Percentiles rank a stretch among this genome's conserved stretches.
These are phyloP conservation scores for Colletotrichum sp. DNA, from an alignment of 2,329 filamentous ascomycete genomes.

Conservation along the genomic window DNA sequence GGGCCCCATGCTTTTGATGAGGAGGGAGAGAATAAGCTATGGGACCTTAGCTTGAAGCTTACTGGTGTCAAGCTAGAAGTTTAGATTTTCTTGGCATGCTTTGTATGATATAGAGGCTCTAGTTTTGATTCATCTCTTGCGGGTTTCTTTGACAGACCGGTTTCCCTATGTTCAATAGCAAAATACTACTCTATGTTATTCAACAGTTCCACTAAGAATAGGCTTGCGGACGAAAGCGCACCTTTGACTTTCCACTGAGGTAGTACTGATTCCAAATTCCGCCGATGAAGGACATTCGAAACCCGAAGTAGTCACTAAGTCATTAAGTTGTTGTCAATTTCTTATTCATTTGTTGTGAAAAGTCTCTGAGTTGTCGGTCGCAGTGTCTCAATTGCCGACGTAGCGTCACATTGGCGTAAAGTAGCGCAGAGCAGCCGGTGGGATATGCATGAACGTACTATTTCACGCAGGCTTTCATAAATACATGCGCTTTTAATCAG, in stretches of 20 bases:
- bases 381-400: not conserved
- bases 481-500: not conserved
- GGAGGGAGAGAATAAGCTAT: constrained; percentile 42
- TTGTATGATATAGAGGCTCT: not conserved
- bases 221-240: not conserved
- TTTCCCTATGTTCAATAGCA: not conserved
- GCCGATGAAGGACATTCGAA: not conserved
- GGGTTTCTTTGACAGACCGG: not conserved
- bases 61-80: not conserved
- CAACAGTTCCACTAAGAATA: not conserved
- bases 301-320: fast-evolving
- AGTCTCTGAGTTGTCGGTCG: not conserved
- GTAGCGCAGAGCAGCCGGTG: not conserved
- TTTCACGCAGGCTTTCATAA: not conserved
- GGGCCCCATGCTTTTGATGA: constrained; percentile 33
- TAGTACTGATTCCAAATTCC: not conserved
- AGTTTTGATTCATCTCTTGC: not conserved
- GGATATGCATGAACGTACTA: not conserved
- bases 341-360: not conserved
- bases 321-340: not conserved
- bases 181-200: not conserved
- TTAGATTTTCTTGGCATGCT: not conserved
- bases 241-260: not conserved
- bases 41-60: constrained; percentile 37
- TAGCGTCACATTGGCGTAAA: not conserved